A percentile compares a stretch with the other conserved stretches of the same genome.
phyloP scores from a whole-genome alignment of 2,329 filamentous ascomycete species.

The Aureobasidium pullulans region DNA sequence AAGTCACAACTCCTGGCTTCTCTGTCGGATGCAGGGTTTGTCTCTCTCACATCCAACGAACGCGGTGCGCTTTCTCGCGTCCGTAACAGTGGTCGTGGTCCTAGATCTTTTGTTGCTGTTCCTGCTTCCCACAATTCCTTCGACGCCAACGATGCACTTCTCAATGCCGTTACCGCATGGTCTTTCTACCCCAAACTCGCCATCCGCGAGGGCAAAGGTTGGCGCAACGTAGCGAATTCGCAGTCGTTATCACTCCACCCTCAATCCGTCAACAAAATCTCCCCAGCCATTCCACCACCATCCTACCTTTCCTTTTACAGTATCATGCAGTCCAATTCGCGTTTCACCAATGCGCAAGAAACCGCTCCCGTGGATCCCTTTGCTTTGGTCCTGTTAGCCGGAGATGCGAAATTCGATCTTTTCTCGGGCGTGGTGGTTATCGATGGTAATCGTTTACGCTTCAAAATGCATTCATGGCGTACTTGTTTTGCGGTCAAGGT shows the following conservation, averaged over 20 bases:
- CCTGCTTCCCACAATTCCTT: conserved; percentile 68
- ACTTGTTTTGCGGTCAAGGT: conserved; percentile 82
- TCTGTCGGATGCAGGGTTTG: conserved; percentile 76
- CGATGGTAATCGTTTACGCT: conserved; percentile 79
- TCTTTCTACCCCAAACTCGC: conserved; percentile 94
- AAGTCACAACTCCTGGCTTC: conserved; percentile 85
- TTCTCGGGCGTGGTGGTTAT: conserved; percentile 80
- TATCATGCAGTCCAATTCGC: conserved; percentile 86
- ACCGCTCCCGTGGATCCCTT: conserved; percentile 61
- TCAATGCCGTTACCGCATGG: conserved; percentile 79
- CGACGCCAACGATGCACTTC: conserved; percentile 70
- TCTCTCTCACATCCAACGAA: conserved; percentile 68
- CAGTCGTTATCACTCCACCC: conserved; percentile 82
- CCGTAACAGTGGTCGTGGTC: conserved; percentile 54
- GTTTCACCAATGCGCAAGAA: conserved; percentile 82
- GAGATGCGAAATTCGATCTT: conserved; percentile 84
- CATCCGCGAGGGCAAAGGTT: conserved; percentile 73
- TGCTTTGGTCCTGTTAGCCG: conserved; percentile 74
- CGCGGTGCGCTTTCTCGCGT: conserved; percentile 59
- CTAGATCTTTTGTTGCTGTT: conserved; percentile 75
- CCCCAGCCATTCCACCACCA: conserved; percentile 38
- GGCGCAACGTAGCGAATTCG: conserved; percentile 88
- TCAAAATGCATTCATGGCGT: conserved; percentile 82
- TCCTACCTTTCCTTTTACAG: conserved; percentile 93
- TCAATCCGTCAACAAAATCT: conserved; percentile 72